These are phyloP conservation scores for Eucalyptus tenuipes DNA, from an alignment of 345 rosid genomes.

Conservation along the genomic window DNA sequence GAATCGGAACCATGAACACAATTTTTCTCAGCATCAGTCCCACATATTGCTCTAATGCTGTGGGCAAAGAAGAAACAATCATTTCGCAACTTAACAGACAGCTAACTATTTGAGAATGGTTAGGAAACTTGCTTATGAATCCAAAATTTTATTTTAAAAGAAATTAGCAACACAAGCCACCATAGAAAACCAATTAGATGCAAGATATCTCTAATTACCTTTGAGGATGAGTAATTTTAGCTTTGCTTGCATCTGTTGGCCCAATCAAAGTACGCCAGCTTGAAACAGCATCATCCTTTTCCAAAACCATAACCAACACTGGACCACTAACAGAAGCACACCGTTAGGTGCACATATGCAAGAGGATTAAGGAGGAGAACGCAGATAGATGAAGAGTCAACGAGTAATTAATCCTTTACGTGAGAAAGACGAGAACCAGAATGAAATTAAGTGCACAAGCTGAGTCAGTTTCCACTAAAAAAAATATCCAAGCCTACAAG, in stretches of 20 bases:
- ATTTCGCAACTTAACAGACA: background rate
- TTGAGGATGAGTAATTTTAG: constrained; percentile 63
- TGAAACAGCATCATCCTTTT: constrained; percentile 66
- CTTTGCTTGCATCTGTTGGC: constrained; percentile 65
- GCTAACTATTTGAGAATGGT: background rate
- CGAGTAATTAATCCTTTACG: background rate
- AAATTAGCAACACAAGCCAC: background rate
- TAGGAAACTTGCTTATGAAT: background rate
- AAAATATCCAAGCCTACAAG: background rate
- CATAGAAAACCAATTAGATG: background rate
- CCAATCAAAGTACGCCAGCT: constrained; percentile 81
- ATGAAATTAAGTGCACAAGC: background rate
- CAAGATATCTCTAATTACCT: constrained; percentile 18
- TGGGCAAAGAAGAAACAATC: background rate
- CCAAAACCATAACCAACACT: constrained; percentile 63
- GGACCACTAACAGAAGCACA: constrained; percentile 43
- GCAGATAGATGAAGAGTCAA: background rate
- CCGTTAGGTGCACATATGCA: background rate
- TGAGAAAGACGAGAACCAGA: background rate
- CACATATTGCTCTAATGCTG: constrained; percentile 79
- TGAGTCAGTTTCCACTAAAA: background rate
- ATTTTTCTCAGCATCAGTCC: constrained; percentile 49
- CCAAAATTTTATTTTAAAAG: background rate
- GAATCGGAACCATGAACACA: constrained; percentile 92
- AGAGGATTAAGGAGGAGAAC: background rate